Evolutionary conservation across 169 alveolate genomes (phyloP).

Genomic region (Plasmodium chabaudi): DNA sequence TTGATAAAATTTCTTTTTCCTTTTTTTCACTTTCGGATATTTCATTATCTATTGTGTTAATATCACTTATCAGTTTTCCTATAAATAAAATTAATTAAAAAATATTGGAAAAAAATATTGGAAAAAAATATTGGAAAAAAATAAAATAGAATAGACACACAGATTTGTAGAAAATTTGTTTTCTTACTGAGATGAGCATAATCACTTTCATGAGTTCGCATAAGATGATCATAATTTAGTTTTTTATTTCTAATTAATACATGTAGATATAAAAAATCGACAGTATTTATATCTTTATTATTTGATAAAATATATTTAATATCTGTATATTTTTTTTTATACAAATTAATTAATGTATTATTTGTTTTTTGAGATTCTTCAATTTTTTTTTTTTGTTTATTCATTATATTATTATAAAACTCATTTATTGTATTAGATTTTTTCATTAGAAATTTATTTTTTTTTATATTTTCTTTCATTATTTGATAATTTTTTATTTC

Average conservation of each 20-base stretch:
- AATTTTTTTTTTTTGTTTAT: slow-evolving; percentile 31
- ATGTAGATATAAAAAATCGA: slow-evolving; percentile 41
- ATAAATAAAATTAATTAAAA: neutral
- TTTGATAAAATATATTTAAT: slow-evolving; percentile 40
- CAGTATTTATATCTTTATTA: slow-evolving; percentile 42
- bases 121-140: neutral
- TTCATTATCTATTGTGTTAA: slow-evolving; percentile 16
- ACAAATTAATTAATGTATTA: slow-evolving; percentile 29
- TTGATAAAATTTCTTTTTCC: slow-evolving; percentile 36
- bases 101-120: neutral
- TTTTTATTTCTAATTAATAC: slow-evolving; percentile 43
- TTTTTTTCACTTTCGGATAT: slow-evolving; percentile 9
- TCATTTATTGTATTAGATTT: slow-evolving; percentile 16
- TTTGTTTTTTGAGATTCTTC: slow-evolving; percentile 44
- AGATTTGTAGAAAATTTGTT: neutral
- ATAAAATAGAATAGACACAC: neutral
- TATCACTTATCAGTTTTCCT: slow-evolving; percentile 50
- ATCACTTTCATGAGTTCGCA: slow-evolving; percentile 44
- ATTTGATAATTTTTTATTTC: slow-evolving; percentile 39
- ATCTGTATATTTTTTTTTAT: slow-evolving; percentile 26
- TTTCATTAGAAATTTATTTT: slow-evolving; percentile 36
- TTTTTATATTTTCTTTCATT: slow-evolving; percentile 45
- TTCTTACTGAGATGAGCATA: slow-evolving; percentile 39
- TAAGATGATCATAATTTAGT: slow-evolving; percentile 30
- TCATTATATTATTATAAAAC: slow-evolving; percentile 18